These are phyloP conservation scores for Lantana camara DNA, from an alignment of 257 asterid genomes.

Conservation along the genomic window DNA sequence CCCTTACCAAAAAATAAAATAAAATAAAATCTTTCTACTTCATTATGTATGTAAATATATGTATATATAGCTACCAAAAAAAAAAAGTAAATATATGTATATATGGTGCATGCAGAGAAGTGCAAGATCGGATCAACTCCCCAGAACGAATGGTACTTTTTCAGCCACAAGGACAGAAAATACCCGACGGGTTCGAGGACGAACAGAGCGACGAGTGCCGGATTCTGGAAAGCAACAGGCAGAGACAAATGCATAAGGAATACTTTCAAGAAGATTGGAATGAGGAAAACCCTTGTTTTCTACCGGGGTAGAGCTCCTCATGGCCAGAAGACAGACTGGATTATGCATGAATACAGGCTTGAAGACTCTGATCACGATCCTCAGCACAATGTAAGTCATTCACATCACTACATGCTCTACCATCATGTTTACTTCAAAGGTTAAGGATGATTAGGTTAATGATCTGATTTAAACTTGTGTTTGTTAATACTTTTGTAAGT, in stretches of 20 bases:
- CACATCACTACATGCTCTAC: neutral
- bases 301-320: slow-evolving; percentile 94
- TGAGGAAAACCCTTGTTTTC: slow-evolving; percentile 91
- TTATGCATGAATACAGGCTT: slow-evolving; percentile 89
- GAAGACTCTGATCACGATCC: slow-evolving; percentile 54
- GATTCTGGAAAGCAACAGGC: slow-evolving; percentile 96
- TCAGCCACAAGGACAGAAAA: slow-evolving; percentile 94
- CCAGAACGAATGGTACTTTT: slow-evolving; percentile 88
- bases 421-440: too few relatives aligned
- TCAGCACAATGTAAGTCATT: slow-evolving; percentile 45
- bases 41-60: too few relatives aligned
- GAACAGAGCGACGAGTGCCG: slow-evolving; percentile 82
- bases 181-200: slow-evolving; percentile 94
- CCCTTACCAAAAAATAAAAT: too few relatives aligned
- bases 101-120: slow-evolving; percentile 38
- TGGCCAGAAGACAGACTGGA: slow-evolving; percentile 93
- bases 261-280: slow-evolving; percentile 73
- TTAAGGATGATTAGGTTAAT: too few relatives aligned
- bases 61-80: too few relatives aligned
- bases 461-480: too few relatives aligned
- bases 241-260: slow-evolving; percentile 85
- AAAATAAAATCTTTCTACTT: too few relatives aligned
- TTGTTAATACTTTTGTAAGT: too few relatives aligned
- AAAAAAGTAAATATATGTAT: too few relatives aligned
- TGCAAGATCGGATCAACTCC: slow-evolving; percentile 93